These are phyloP conservation scores for Cucumis cinereus DNA, from an alignment of 306 rosid genomes.

Conservation along the genomic window DNA sequence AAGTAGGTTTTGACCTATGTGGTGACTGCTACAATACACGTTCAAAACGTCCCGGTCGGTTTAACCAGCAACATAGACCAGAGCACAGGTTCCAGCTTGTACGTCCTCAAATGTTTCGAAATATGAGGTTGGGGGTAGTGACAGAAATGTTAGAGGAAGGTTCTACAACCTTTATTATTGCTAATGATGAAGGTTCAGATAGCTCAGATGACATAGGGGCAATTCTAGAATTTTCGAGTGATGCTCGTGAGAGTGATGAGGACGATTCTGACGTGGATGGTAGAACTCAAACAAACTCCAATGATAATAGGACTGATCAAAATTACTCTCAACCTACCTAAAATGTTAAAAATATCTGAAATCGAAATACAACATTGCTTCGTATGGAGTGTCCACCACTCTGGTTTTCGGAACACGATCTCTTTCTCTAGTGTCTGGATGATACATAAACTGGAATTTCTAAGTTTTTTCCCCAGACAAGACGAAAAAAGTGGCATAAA, in stretches of 20 bases:
- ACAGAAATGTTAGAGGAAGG: slow-evolving; percentile 17
- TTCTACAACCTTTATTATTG: slow-evolving; percentile 14
- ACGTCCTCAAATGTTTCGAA: background rate
- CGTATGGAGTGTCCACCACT: background rate
- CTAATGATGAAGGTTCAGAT: slow-evolving; percentile 16
- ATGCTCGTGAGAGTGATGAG: slow-evolving; percentile 15
- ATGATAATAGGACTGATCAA: background rate
- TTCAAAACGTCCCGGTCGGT: slow-evolving; percentile 79
- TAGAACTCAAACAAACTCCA: background rate
- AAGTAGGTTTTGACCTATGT: slow-evolving; percentile 69
- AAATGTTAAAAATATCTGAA: background rate
- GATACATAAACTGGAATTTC: background rate
- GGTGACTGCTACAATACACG: slow-evolving; percentile 44
- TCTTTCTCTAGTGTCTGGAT: background rate
- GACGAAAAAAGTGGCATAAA: background rate
- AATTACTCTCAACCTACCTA: slow-evolving; percentile 26
- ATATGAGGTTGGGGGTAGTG: slow-evolving; percentile 17
- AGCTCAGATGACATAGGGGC: slow-evolving; percentile 18
- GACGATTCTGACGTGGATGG: background rate
- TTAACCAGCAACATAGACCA: slow-evolving; percentile 82
- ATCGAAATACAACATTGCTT: background rate
- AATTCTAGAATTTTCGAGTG: slow-evolving; percentile 7
- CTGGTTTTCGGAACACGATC: background rate
- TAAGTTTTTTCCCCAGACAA: background rate
- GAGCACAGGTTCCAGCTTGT: slow-evolving; percentile 47